Percentiles rank a stretch among this genome's conserved stretches.
Evolutionary conservation across 352 stramenopile species (phyloP).

Genomic region (Phytopythium vexans): DNA sequence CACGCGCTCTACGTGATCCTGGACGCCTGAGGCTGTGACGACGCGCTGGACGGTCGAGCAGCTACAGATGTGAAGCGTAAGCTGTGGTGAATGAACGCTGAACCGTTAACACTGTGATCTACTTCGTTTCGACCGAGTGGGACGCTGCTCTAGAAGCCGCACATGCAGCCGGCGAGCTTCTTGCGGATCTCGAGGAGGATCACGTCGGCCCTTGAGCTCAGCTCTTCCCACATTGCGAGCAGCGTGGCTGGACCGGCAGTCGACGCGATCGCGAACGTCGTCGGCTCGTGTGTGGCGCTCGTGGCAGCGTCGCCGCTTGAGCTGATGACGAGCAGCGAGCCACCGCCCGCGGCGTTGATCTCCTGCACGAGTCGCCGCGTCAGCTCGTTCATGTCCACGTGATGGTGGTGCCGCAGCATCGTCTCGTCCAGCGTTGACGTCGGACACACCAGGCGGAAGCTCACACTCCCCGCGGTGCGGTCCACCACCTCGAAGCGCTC

Average conservation of each 20-base stretch:
- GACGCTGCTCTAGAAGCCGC: conserved; percentile 46
- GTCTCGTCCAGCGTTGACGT: conserved; percentile 45
- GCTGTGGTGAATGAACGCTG: neutral
- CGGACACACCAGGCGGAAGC: conserved; percentile 53
- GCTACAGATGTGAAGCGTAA: neutral
- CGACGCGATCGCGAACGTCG: conserved; percentile 40
- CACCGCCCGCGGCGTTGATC: conserved; percentile 51
- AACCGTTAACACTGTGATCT: conserved; percentile 7
- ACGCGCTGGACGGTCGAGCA: too few species aligned
- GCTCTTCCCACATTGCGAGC: conserved; percentile 51
- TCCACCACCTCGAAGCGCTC: conserved; percentile 41
- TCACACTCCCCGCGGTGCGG: conserved; percentile 8
- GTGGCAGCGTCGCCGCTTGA: neutral
- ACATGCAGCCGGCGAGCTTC: conserved; percentile 59
- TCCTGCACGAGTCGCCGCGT: conserved; percentile 51
- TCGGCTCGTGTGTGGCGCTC: conserved; percentile 12
- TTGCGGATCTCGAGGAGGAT: conserved; percentile 53
- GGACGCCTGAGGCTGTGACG: conserved; percentile 2
- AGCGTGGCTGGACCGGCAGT: conserved; percentile 34
- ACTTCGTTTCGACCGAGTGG: neutral
- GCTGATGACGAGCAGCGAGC: conserved; percentile 36
- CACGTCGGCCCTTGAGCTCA: conserved; percentile 34
- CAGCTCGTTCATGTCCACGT: conserved; percentile 72
- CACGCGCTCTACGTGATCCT: conserved; percentile 55
- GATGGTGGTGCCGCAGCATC: conserved; percentile 71